Base-by-base conservation (phyloP, 768 basidiomycete species). In the Leccinum variicolor region DNA sequence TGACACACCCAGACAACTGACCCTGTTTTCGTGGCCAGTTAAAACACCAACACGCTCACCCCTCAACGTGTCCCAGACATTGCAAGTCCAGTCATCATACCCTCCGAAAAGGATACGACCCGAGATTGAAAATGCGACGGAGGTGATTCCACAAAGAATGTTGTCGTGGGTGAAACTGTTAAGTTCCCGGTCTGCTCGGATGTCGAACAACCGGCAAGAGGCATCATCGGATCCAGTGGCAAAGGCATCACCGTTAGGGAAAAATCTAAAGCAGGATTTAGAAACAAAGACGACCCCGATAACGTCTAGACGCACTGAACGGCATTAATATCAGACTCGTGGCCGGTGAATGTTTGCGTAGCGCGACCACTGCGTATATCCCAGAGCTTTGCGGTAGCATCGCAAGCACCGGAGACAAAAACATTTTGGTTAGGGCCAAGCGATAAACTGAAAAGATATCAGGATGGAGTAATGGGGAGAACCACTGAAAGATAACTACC, bases 51-150 rank as follows among this genome's bases (percentile, higher is more conserved):
- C 94, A 55, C 96, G 90, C 74, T 98, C 96, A 55, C 97, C 97
- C 75, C 96, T 97, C 68, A 99, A 81, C 28, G 95, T 98, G 72
- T 99, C 96, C 96, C 96, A 99, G 52, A 98, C 96, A 71, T 99
- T 99, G 80, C 94, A 95, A 64, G 97, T 98, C 92, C 97, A 98
- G 71, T 99, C 96, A 74, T 99, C 96, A 72, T 99, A 99, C 43
- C 96, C 96, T 62, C 97, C 96, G 64, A 99, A 99, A 39, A 99
- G 81, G 66, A 99, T 92, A 58, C 96, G 90, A 36, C 96, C 96
- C 26, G 95, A 98, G 64, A 93, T 92, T 4, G 96, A 98, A 80
- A 99, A 99, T 14, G 94, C 96, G 64, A 99, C 97, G 4, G 95
- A 98, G 14, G 96, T 99, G 75, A 99, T 97, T 62, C 97, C 96